phyloP scores from a whole-genome alignment of 768 basidiomycete species.

The Leccinum longicurvipes region DNA sequence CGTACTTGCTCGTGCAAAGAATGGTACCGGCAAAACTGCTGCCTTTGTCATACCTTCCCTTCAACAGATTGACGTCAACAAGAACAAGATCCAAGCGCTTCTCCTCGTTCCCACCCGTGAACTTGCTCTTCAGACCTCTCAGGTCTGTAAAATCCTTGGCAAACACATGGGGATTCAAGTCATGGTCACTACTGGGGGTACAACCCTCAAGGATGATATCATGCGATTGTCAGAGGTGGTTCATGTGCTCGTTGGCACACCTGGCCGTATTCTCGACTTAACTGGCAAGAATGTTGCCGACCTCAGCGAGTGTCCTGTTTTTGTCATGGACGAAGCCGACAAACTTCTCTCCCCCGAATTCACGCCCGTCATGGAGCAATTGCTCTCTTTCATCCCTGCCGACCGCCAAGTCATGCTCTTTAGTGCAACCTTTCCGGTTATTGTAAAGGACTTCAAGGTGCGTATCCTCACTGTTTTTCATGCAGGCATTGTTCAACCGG shows the following conservation, averaged over 20 bases:
- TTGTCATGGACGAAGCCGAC: constrained; percentile 99
- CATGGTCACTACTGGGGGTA: constrained; percentile 99
- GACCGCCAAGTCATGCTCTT: constrained; percentile 98
- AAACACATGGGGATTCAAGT: constrained; percentile 95
- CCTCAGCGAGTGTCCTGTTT: constrained; percentile 90
- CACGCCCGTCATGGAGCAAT: constrained; percentile 96
- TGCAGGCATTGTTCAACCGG: constrained; percentile 8
- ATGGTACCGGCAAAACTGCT: constrained; percentile 97
- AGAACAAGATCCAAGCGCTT: constrained; percentile 90
- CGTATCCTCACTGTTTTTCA: background rate
- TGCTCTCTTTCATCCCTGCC: constrained; percentile 78
- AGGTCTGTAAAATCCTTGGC: constrained; percentile 95
- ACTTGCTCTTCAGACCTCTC: constrained; percentile 96
- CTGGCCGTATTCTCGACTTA: constrained; percentile 92
- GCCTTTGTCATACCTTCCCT: constrained; percentile 98
- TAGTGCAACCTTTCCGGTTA: constrained; percentile 98
- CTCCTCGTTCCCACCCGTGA: constrained; percentile 98
- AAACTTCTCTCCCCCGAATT: constrained; percentile 97
- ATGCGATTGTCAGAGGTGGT: constrained; percentile 85
- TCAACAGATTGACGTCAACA: constrained; percentile 82
- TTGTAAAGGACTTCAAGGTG: constrained; percentile 99
- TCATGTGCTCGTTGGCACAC: constrained; percentile 96
- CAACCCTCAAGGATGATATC: constrained; percentile 97
- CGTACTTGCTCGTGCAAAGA: constrained; percentile 92
- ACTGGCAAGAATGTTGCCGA: constrained; percentile 92